phyloP scores from a whole-genome alignment of 306 rosid genomes.

The Dicorynia guianensis region DNA sequence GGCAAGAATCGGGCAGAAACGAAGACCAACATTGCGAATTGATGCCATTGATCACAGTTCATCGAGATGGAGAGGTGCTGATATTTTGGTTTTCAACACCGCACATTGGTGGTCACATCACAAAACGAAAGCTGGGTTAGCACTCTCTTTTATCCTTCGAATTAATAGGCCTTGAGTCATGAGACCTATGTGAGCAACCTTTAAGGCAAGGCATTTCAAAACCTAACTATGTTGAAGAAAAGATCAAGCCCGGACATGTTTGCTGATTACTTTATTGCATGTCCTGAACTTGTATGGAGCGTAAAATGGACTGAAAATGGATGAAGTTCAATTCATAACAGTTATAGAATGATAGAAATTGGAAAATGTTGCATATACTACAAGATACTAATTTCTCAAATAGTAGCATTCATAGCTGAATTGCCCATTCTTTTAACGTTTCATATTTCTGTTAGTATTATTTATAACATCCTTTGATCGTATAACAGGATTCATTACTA shows the following conservation, averaged over 20 bases:
- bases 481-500: slow-evolving; percentile 77
- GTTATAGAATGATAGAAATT: not conserved
- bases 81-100: slow-evolving; percentile 85
- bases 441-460: not conserved
- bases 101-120: slow-evolving; percentile 99
- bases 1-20: slow-evolving; percentile 79
- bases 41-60: slow-evolving; percentile 87
- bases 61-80: slow-evolving; percentile 92
- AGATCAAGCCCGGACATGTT: not conserved
- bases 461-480: slow-evolving; percentile 39
- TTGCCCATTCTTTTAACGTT: not conserved
- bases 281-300: not conserved
- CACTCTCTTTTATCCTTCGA: slow-evolving; percentile 32
- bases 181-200: too few species aligned
- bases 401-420: slow-evolving; percentile 28
- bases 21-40: slow-evolving; percentile 72
- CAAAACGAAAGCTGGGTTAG: slow-evolving; percentile 95
- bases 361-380: slow-evolving; percentile 19
- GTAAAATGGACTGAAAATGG: slow-evolving; percentile 2
- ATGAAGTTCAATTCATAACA: not conserved
- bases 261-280: slow-evolving; percentile 5
- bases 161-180: slow-evolving; percentile 21
- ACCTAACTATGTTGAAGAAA: not conserved
- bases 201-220: not conserved
- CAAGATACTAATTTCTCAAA: slow-evolving; percentile 19